These are phyloP conservation scores for Trifolium subterraneum DNA, from an alignment of 306 rosid species.

Conservation along the genomic window DNA sequence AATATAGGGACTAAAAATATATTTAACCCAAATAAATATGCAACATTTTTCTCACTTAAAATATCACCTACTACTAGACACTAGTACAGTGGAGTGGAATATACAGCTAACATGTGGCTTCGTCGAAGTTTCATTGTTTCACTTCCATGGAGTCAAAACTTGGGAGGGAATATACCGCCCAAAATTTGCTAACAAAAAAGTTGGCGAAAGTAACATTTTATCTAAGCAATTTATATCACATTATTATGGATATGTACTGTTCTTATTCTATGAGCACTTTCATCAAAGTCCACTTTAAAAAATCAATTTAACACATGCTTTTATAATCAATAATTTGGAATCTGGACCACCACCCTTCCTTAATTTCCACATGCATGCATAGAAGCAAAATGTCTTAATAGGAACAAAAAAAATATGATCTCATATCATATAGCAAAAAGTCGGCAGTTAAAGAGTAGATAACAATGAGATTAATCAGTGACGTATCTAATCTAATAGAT, in stretches of 20 bases:
- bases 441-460: not conserved
- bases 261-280: not conserved
- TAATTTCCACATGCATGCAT: constrained; percentile 13
- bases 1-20: no score
- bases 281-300: constrained; percentile 20
- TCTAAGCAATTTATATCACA: not conserved
- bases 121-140: not conserved
- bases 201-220: not conserved
- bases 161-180: not conserved
- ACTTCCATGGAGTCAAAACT: not conserved
- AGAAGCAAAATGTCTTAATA: not conserved
- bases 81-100: not conserved
- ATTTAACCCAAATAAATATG: no score
- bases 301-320: not conserved
- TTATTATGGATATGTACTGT: not conserved
- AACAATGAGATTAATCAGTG: constrained; percentile 1
- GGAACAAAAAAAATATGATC: constrained; percentile 9
- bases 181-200: not conserved
- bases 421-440: not conserved
- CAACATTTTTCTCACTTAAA: no score
- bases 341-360: not conserved
- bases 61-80: no score
- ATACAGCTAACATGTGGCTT: not conserved
- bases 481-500: constrained; percentile 22
- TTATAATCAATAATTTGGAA: constrained; percentile 11